Evolutionary conservation across 2,329 filamentous ascomycete species (phyloP).

Genomic region (Verticillium dahliae): DNA sequence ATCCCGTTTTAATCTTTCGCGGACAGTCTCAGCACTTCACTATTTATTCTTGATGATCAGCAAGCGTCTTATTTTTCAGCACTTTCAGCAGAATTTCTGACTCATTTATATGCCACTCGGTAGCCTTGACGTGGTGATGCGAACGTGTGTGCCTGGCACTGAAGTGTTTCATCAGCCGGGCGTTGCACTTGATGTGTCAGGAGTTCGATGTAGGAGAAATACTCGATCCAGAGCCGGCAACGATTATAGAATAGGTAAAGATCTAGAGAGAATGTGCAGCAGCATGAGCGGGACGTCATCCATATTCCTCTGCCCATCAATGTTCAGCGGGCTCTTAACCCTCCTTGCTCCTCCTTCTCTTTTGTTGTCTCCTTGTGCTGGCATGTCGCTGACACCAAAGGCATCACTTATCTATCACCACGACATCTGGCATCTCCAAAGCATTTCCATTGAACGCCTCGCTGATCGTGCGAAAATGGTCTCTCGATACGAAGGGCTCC

Average conservation of each 20-base stretch:
- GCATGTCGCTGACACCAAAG: too few species aligned
- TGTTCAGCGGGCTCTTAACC: too few species aligned
- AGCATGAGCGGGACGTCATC: too few species aligned
- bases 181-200: too few species aligned
- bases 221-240: too few species aligned
- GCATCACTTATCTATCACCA: too few species aligned
- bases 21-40: not conserved
- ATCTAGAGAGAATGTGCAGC: too few species aligned
- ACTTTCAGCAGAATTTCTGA: not conserved
- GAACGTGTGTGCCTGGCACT: not conserved
- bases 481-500: not conserved
- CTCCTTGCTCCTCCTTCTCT: too few species aligned
- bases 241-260: too few species aligned
- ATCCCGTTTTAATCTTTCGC: not conserved
- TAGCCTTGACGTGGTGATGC: not conserved
- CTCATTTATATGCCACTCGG: not conserved
- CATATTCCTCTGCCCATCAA: too few species aligned
- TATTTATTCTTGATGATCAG: not conserved
- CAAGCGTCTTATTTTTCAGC: not conserved
- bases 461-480: constrained; percentile 12
- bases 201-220: too few species aligned
- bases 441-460: constrained; percentile 22
- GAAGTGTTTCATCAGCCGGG: not conserved
- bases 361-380: too few species aligned
- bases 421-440: constrained; percentile 1